Evolutionary conservation across 2,329 filamentous ascomycete genomes (phyloP).

Genomic region (Xylariaceae sp.): DNA sequence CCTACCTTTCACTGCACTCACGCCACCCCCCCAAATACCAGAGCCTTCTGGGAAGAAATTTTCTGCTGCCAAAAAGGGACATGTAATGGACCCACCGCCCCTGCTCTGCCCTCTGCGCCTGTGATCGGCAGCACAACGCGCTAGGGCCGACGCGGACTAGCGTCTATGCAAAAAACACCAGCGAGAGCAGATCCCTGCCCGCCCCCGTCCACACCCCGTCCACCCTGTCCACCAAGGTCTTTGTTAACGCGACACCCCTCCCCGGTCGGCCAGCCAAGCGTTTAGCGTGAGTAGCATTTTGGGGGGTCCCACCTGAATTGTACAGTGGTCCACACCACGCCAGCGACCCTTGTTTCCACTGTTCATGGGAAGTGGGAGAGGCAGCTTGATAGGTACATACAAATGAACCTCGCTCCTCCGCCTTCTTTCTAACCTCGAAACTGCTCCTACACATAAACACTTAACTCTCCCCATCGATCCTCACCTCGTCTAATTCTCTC

Average conservation of each 20-base stretch:
- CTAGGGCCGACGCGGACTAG: conserved; percentile 28
- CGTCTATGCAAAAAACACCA: conserved; percentile 25
- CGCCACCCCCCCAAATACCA: conserved; percentile 1
- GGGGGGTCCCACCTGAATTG: conserved; percentile 15
- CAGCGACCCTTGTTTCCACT: conserved; percentile 20
- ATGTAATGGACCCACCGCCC: conserved; percentile 9
- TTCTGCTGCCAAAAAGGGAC: conserved; percentile 19
- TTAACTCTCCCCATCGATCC: conserved; percentile 11
- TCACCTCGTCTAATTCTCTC: conserved; percentile 6
- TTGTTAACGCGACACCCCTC: neutral
- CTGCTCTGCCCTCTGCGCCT: conserved; percentile 17
- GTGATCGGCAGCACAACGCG: conserved; percentile 27
- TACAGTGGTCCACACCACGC: conserved; percentile 23
- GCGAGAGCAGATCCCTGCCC: conserved; percentile 23
- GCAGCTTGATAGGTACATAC: conserved; percentile 26
- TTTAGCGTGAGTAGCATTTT: conserved; percentile 7
- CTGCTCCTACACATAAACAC: conserved; percentile 18
- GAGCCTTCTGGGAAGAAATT: conserved; percentile 3
- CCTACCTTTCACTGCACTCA: neutral
- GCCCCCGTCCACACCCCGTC: neutral
- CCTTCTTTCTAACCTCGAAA: conserved; percentile 18
- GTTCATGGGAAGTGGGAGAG: conserved; percentile 27
- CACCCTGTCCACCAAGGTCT: no score
- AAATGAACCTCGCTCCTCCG: conserved; percentile 31
- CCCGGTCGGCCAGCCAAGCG: conserved; percentile 12